These are phyloP conservation scores for Chlamydomonas urium DNA, from an alignment of 139 green algal species.

Conservation along the genomic window DNA sequence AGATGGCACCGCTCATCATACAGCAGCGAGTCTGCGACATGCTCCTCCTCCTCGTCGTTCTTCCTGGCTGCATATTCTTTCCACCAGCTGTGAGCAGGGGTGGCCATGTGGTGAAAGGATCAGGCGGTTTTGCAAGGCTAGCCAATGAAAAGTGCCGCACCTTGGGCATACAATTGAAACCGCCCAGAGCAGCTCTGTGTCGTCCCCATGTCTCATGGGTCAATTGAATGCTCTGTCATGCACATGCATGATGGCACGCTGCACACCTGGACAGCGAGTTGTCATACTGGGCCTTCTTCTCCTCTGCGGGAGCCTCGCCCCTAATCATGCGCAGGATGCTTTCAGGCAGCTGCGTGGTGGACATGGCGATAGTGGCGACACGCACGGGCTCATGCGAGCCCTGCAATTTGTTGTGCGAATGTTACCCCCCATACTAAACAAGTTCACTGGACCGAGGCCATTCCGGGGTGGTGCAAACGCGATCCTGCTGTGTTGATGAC, in stretches of 20 bases:
- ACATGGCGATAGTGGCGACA: not conserved
- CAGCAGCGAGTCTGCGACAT: conserved; percentile 69
- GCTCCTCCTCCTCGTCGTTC: conserved; percentile 80
- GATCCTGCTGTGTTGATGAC: not conserved
- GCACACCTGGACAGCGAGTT: conserved; percentile 43
- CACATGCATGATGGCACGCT: not conserved
- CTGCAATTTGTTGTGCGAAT: not conserved
- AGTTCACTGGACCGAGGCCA: not conserved
- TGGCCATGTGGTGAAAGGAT: not conserved
- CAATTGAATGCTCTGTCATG: not conserved
- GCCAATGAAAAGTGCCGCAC: no score
- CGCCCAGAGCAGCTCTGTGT: no score
- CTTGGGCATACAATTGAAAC: no score
- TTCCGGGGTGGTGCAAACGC: no score
- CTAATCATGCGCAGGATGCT: conserved; percentile 39
- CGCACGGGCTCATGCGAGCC: not conserved
- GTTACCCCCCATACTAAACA: not conserved
- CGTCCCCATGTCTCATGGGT: no score
- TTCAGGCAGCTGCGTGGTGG: not conserved
- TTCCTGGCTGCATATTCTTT: conserved; percentile 76
- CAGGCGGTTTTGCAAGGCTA: not conserved
- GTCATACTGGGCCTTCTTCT: conserved; percentile 62
- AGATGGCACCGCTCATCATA: conserved; percentile 77
- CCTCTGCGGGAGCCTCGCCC: conserved; percentile 32
- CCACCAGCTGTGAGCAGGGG: conserved; percentile 60